Evolutionary conservation across 495 filamentous ascomycete genomes (phyloP), one percentile per base, ranked within the genome.

Genomic region (Annulohypoxylon nitens): DNA sequence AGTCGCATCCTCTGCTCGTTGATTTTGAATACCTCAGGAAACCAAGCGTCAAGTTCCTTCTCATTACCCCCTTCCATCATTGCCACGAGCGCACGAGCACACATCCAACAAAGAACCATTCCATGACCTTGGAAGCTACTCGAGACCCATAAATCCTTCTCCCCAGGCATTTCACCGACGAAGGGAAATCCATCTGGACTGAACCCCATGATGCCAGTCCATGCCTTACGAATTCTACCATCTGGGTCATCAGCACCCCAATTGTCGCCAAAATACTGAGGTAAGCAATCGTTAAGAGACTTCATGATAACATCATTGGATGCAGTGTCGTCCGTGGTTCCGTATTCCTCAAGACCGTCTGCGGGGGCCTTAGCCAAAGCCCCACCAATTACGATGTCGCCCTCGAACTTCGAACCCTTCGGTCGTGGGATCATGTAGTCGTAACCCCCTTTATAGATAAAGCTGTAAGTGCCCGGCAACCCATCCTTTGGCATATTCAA

Each of bases 371-470:
- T 82, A 0, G 83, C 86, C 4, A 91, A 80, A 3, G 91, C 91
- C 11, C 92, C 91, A 8, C 92, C 87, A 30, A 93, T 93, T 39
- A 92, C 79, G n/a, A 93, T 87, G 62, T 93, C 90, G 4, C 88
- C 87, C 11, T 77, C 83, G 14, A 82, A 82, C 18, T 54, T 62
- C 4, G 78, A 76, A 1, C 81, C 84, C 33, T 76, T 70, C 0
- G 89, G 89, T 0, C 89, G 80, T 25, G 87, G 82, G 2, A 93
- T 87, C 85, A 94, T 88, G 67, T 94, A 95, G 60, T 90, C 84
- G 76, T 90, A 86, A 7, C 91, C 86, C 50, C 83, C 71, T 48
- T 82, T 76, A 72, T 90, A 90, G 33, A 90, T 84, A 62, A 91
- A 91, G 18, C 87, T 90, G 50, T 90, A 91, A 11, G 90, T 90